These are phyloP conservation scores for Ascochyta lentis DNA, from an alignment of 2,329 filamentous ascomycete genomes.

Conservation along the genomic window DNA sequence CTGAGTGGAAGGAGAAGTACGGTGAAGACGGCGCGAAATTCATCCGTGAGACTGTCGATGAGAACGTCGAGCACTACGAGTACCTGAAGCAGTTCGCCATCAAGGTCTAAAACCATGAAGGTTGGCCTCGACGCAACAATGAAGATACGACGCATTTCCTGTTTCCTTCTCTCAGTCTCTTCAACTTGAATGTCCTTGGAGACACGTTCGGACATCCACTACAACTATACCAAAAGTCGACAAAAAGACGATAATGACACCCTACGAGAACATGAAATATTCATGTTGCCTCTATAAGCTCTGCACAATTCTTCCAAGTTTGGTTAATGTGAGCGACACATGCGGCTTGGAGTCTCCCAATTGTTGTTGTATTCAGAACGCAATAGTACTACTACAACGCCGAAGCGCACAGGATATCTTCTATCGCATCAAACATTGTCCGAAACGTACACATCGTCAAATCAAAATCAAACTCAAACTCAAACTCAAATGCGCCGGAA, in stretches of 20 bases:
- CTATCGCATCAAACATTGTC: not conserved
- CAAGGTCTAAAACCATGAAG: slow-evolving; percentile 48
- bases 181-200: not conserved
- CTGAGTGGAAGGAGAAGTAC: slow-evolving; percentile 76
- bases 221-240: not conserved
- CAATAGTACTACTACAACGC: slow-evolving; percentile 13
- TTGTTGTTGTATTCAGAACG: slow-evolving; percentile 1
- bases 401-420: slow-evolving; percentile 18
- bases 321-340: not conserved
- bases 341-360: not conserved
- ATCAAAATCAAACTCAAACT: not conserved
- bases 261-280: not conserved
- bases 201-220: not conserved
- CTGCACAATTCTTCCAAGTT: not conserved
- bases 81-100: slow-evolving; percentile 81
- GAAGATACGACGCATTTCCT: not conserved
- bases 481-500: not conserved
- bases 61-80: slow-evolving; percentile 77
- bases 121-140: slow-evolving; percentile 13
- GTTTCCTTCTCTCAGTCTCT: not conserved
- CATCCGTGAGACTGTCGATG: slow-evolving; percentile 74
- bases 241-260: not conserved
- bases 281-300: not conserved
- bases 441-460: not conserved
- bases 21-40: slow-evolving; percentile 73